Evolutionary conservation across 495 filamentous ascomycete species (phyloP).

Genomic region (Schizothecium vesticola): DNA sequence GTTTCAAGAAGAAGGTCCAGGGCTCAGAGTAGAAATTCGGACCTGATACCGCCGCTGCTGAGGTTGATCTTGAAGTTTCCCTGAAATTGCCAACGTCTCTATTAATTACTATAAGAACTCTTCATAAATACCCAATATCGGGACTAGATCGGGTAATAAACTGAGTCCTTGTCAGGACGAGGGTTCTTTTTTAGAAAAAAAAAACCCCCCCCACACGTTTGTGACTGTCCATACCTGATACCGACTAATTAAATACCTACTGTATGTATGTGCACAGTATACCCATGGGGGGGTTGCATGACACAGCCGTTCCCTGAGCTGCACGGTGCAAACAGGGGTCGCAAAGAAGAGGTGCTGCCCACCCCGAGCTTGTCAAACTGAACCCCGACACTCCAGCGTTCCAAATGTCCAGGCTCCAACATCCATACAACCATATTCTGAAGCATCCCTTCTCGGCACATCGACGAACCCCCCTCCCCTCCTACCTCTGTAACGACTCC

Average conservation of each 20-base stretch:
- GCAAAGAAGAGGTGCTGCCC: neutral
- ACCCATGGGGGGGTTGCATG: neutral
- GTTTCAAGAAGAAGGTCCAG: constrained; percentile 72
- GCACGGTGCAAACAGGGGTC: neutral
- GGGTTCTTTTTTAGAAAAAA: neutral
- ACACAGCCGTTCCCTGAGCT: neutral
- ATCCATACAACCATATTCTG: neutral
- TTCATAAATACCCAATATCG: neutral
- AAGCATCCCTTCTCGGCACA: neutral
- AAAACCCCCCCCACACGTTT: too few species aligned
- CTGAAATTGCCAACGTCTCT: neutral
- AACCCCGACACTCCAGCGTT: neutral
- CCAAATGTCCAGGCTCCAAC: neutral
- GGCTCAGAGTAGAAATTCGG: constrained; percentile 28
- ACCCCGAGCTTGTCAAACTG: neutral
- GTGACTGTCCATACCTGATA: too few species aligned
- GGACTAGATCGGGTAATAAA: neutral
- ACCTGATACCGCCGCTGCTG: neutral
- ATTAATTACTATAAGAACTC: neutral
- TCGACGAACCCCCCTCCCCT: neutral
- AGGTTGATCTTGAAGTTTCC: neutral
- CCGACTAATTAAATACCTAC: too few species aligned
- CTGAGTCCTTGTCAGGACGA: neutral
- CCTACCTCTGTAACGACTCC: neutral
- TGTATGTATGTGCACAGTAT: too few species aligned